Percentiles rank a stretch among this genome's conserved stretches.
These are phyloP conservation scores for Xylaria cubensis DNA, from an alignment of 495 filamentous ascomycete species.

Conservation along the genomic window DNA sequence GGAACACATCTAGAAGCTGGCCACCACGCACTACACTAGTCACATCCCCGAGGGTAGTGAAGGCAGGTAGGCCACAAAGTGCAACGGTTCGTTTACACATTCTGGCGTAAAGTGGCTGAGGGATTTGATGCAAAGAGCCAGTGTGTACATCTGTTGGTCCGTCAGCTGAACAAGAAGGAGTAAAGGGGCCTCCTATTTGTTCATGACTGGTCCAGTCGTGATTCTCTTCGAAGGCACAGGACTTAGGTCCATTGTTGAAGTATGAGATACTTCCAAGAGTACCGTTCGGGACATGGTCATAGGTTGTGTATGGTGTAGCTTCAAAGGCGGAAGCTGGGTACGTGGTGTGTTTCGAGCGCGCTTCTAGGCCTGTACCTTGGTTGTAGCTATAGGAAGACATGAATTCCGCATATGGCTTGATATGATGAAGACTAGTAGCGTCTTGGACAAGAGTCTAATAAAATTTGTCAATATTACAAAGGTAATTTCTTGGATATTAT, in stretches of 20 bases:
- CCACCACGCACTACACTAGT: conserved; percentile 72
- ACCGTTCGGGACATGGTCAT: neutral
- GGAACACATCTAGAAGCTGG: conserved; percentile 69
- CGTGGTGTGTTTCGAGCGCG: conserved; percentile 28
- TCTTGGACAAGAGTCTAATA: conserved; percentile 61
- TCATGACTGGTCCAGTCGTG: conserved; percentile 38
- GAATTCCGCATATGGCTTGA: conserved; percentile 30
- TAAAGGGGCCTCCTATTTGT: conserved; percentile 31
- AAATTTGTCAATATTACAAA: conserved; percentile 6
- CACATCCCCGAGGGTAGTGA: conserved; percentile 70
- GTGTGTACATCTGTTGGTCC: conserved; percentile 11
- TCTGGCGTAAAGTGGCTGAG: conserved; percentile 39
- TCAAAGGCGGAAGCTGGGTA: conserved; percentile 13
- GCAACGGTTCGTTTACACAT: conserved; percentile 68
- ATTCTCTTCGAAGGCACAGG: conserved; percentile 25
- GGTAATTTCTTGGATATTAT: neutral
- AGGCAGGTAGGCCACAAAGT: conserved; percentile 68
- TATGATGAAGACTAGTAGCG: conserved; percentile 34
- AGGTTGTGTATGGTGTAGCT: conserved; percentile 5
- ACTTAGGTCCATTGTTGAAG: conserved; percentile 18
- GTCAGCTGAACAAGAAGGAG: conserved; percentile 31
- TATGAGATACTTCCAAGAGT: conserved; percentile 7
- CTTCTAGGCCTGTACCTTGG: conserved; percentile 38
- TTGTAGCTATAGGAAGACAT: conserved; percentile 30
- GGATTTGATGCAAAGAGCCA: conserved; percentile 21